phyloP scores from a whole-genome alignment of 225 moss, liverwort and hornwort genomes.

The Marchantia polymorpha region DNA sequence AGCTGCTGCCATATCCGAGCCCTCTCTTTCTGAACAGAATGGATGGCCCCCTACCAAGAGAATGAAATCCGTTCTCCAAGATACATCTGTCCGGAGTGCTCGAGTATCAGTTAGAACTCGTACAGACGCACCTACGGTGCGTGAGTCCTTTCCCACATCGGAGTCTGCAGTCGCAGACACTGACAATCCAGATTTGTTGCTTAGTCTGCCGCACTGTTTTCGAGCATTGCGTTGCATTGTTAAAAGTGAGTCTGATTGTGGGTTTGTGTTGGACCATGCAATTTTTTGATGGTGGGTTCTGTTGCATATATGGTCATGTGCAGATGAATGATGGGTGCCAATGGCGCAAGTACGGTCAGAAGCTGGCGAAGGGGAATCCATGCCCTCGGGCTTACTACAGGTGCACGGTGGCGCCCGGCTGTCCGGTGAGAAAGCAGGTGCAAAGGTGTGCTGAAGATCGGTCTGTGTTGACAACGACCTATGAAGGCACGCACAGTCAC shows the following conservation, averaged over 20 bases:
- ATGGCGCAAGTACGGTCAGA: conserved; percentile 79
- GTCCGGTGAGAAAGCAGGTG: conserved; percentile 79
- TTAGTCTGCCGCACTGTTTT: no score
- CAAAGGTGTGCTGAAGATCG: conserved; percentile 71
- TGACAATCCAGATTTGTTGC: no score
- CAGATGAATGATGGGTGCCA: conserved; percentile 81
- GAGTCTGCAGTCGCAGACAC: no score
- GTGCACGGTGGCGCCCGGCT: conserved; percentile 66
- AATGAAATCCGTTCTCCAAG: conserved; percentile 35
- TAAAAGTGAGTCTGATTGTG: no score
- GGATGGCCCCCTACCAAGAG: conserved; percentile 42
- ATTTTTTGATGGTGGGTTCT: no score
- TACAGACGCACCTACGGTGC: conserved; percentile 23
- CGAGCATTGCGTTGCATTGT: no score
- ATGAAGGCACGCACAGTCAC: conserved; percentile 72
- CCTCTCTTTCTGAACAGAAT: conserved; percentile 14
- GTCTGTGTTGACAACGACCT: conserved; percentile 64
- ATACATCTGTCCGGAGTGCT: conserved; percentile 2
- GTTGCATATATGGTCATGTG: background rate
- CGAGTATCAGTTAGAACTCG: conserved; percentile 27
- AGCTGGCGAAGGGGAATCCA: conserved; percentile 78
- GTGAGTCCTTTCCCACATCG: background rate
- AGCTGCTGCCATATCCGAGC: conserved; percentile 18
- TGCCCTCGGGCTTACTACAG: conserved; percentile 77
- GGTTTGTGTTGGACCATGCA: no score